These are phyloP conservation scores for Colletotrichum siamense DNA, from an alignment of 2,329 filamentous ascomycete species.

Conservation along the genomic window DNA sequence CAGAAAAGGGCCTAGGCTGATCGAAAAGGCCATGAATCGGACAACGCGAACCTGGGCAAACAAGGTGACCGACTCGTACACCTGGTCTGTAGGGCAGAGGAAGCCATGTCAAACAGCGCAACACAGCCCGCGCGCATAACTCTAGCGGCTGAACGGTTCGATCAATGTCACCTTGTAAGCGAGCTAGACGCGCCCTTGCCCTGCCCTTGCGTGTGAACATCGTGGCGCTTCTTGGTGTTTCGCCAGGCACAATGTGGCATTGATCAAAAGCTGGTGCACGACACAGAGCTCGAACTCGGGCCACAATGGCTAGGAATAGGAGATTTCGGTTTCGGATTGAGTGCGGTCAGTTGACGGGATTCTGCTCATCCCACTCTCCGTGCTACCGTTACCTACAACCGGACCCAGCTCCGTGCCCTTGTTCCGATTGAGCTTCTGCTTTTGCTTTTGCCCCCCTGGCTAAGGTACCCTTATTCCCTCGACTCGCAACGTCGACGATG, in stretches of 20 bases:
- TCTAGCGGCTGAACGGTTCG: background rate
- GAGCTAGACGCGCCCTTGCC: slow-evolving; percentile 14
- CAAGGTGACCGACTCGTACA: background rate
- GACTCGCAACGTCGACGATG: background rate
- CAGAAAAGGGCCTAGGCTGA: background rate
- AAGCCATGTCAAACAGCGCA: background rate
- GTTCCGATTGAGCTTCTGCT: background rate
- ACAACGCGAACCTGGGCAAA: background rate
- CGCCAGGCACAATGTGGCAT: background rate
- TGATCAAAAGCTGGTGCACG: background rate
- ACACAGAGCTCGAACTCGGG: background rate
- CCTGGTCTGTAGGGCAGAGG: background rate
- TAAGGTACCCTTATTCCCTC: background rate
- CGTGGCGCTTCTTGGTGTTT: background rate
- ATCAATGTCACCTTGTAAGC: slow-evolving; percentile 2
- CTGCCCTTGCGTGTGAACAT: background rate
- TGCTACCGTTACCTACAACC: background rate
- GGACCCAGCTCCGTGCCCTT: background rate
- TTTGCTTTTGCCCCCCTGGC: background rate
- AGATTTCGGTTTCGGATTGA: slow-evolving; percentile 9
- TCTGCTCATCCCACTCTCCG: background rate
- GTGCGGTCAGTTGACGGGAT: background rate
- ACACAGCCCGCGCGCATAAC: background rate
- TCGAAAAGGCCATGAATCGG: background rate
- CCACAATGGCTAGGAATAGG: slow-evolving; percentile 2